Conservation (phyloP, 1,284 basidiomycete genomes). For the Irpex sp. region DNA sequence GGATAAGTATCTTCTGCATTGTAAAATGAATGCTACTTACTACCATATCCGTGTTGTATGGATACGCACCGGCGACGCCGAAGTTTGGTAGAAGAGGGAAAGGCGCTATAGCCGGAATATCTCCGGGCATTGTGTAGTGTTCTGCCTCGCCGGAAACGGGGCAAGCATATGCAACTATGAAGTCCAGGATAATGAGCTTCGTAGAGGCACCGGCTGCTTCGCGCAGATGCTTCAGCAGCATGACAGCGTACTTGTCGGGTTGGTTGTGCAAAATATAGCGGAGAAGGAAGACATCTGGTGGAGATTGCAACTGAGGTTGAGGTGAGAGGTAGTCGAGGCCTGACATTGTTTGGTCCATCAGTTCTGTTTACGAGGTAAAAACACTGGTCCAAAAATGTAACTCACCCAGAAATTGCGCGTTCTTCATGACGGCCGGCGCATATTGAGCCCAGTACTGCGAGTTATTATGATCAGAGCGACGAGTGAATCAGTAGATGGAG, state of each 20-base stretch:
- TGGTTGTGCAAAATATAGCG: conserved; percentile 26
- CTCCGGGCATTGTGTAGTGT: background rate
- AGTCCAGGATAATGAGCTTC: conserved; percentile 6
- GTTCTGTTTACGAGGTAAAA: background rate
- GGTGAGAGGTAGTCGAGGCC: conserved; percentile 27
- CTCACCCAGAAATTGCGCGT: conserved; percentile 2
- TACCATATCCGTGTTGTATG: conserved; percentile 7
- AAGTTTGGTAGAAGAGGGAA: conserved; percentile 11
- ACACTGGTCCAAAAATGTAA: background rate
- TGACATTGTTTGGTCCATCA: background rate
- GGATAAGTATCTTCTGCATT: background rate
- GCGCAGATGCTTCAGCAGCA: conserved; percentile 21
- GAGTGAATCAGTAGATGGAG: background rate
- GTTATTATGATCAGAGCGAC: background rate
- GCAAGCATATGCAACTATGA: conserved; percentile 6
- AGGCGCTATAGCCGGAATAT: background rate
- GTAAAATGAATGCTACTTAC: background rate
- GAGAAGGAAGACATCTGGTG: conserved; percentile 20
- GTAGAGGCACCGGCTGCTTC: conserved; percentile 13
- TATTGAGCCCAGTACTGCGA: conserved; percentile 3
- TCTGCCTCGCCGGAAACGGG: background rate
- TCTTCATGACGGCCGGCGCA: background rate
- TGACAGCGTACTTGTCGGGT: conserved; percentile 14
- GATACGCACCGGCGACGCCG: background rate
- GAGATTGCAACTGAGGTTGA: conserved; percentile 22